These are phyloP conservation scores for Prinsepia uniflora DNA, from an alignment of 306 rosid genomes.

Conservation along the genomic window DNA sequence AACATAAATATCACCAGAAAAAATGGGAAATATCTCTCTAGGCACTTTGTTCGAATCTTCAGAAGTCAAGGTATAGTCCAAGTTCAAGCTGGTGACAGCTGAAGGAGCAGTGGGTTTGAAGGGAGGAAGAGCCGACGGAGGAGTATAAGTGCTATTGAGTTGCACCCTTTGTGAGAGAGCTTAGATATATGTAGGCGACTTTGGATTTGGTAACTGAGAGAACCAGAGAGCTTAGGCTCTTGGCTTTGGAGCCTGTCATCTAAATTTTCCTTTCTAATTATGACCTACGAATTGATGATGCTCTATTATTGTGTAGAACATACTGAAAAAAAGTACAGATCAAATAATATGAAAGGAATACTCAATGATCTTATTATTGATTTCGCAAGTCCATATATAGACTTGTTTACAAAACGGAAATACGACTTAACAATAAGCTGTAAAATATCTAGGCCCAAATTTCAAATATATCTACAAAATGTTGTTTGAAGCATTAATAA, in stretches of 20 bases:
- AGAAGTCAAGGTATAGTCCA: conserved; percentile 32
- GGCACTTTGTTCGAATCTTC: conserved; percentile 36
- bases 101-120: background rate
- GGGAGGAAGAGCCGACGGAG: conserved; percentile 14
- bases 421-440: no score
- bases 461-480: no score
- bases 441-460: no score
- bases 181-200: background rate
- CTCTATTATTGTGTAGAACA: no score
- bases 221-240: conserved; percentile 32
- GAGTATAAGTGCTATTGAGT: conserved; percentile 26
- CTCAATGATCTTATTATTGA: no score
- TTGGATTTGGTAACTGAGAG: conserved; percentile 25
- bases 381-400: no score
- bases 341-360: no score
- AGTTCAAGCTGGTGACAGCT: conserved; percentile 34
- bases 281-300: no score
- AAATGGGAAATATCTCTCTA: conserved; percentile 38
- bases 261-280: no score
- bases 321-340: no score
- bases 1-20: conserved; percentile 31
- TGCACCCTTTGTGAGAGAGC: conserved; percentile 16
- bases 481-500: no score
- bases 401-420: no score
- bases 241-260: conserved; percentile 39